Evolutionary conservation across 2,329 filamentous ascomycete genomes (phyloP).

Genomic region (Fusarium equiseti): DNA sequence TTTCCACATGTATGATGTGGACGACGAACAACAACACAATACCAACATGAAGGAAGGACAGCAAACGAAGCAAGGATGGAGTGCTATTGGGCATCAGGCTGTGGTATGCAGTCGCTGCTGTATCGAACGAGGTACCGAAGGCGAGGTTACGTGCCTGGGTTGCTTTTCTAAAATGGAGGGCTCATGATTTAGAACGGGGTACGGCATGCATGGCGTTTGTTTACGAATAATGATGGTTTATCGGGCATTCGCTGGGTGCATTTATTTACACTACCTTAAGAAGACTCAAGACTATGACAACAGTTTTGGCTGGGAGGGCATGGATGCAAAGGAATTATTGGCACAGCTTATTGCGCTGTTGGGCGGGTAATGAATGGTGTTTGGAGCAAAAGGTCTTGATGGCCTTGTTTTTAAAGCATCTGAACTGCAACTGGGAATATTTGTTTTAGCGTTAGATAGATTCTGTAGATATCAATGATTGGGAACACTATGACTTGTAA

Average conservation of each 20-base stretch:
- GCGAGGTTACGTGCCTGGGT: conserved; percentile 74
- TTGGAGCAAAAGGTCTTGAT: conserved; percentile 25
- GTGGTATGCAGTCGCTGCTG: conserved; percentile 77
- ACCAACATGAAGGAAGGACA: conserved; percentile 22
- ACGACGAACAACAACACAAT: conserved; percentile 46
- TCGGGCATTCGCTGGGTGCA: conserved; percentile 10
- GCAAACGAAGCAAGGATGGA: conserved; percentile 52
- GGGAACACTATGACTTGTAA: not conserved
- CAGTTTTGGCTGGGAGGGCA: conserved; percentile 10
- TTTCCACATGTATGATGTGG: conserved; percentile 64
- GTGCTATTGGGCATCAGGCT: conserved; percentile 59
- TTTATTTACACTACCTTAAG: not conserved
- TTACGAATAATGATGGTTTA: conserved; percentile 39
- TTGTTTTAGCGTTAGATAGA: conserved; percentile 34
- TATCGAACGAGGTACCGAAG: conserved; percentile 72
- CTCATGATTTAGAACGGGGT: conserved; percentile 31
- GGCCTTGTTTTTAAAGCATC: conserved; percentile 13
- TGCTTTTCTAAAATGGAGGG: conserved; percentile 65
- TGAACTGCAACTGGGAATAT: conserved; percentile 10
- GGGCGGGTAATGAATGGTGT: conserved; percentile 36
- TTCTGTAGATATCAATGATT: conserved; percentile 29
- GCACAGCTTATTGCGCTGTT: conserved; percentile 15
- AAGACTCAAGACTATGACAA: conserved; percentile 3
- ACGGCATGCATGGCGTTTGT: conserved; percentile 8
- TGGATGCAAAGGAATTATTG: conserved; percentile 1